Base-by-base conservation (phyloP, 139 green algal species). In the Desmodesmus armatus region DNA sequence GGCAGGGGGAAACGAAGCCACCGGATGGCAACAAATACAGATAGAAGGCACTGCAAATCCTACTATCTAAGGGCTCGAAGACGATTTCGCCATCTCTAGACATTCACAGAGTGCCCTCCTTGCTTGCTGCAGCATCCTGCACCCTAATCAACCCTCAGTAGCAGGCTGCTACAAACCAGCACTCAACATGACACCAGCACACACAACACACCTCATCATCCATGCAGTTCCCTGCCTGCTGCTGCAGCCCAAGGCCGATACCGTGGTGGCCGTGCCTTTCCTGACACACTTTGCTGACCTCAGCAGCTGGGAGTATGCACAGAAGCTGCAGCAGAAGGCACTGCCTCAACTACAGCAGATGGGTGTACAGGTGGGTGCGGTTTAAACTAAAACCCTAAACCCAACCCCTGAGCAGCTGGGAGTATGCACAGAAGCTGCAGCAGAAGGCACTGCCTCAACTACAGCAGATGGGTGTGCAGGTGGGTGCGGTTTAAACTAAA, bases 211-310 rank as follows among this genome's bases (percentile, higher is more conserved):
- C n/a, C n/a, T n/a, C n/a, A n/a, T n/a, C n/a, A n/a, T n/a, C n/a
- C n/a, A n/a, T n/a, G n/a, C n/a, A n/a, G n/a, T n/a, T n/a, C n/a
- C n/a, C n/a, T n/a, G n/a, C 21, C 25, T 13, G 55, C 21, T 44
- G 7, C 23, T 41, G 41, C 82, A 91, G 88, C 35, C 85, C 0
- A 29, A n/a, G 11, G 53, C 73, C 13, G 66, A 35, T 6, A 85
- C 33, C 33, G 89, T 87, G 47, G 86, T 85, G 0, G 87, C 94
- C 0, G 66, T 96, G 1, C 62, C 84, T 9, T 95, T 93, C 85
- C 83, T 97, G 23, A 96, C 93, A 0, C 94, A 97, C 73, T 96
- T 94, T 83, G 94, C 88, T 11, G 94, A 96, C 85, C 87, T 96
- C 21, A 90, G 76, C 69, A 90, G 66, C 40, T 95, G 91, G 89